Percentiles rank a stretch among this genome's conserved stretches.
These are phyloP conservation scores for Cajanus cajan DNA, from an alignment of 306 rosid species.

Conservation along the genomic window DNA sequence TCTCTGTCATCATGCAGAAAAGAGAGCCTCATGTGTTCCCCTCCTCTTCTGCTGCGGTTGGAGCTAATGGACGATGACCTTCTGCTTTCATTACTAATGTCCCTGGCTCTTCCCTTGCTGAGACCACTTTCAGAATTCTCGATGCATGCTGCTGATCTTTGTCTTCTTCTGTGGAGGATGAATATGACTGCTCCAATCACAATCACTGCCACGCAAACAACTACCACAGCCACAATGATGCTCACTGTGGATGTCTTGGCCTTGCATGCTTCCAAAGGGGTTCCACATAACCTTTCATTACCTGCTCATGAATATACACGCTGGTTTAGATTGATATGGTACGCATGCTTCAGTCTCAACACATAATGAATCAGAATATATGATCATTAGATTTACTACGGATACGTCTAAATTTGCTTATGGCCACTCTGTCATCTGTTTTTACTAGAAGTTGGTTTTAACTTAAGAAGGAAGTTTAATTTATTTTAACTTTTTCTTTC, in stretches of 20 bases:
- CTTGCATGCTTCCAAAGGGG: constrained; percentile 50
- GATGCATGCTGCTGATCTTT: not conserved
- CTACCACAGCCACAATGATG: constrained; percentile 41
- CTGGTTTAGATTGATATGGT: not conserved
- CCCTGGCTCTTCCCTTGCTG: constrained; percentile 15
- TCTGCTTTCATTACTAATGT: not conserved
- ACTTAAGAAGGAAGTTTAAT: too few species aligned
- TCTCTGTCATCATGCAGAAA: constrained; percentile 63
- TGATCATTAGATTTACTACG: too few species aligned
- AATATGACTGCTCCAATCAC: constrained; percentile 43
- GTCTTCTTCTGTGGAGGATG: constrained; percentile 40
- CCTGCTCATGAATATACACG: constrained; percentile 42
- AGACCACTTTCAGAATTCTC: constrained; percentile 43
- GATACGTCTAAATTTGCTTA: too few species aligned
- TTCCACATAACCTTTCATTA: constrained; percentile 70
- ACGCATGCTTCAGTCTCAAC: not conserved
- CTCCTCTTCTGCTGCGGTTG: constrained; percentile 41
- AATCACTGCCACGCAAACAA: constrained; percentile 42
- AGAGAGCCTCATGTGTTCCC: constrained; percentile 50
- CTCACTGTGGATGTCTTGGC: constrained; percentile 36
- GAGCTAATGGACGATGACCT: constrained; percentile 36
- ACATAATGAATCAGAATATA: not conserved
- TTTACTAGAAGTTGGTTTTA: too few species aligned
- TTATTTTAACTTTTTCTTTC: too few species aligned
- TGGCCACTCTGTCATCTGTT: too few species aligned